Base-by-base conservation (phyloP, 129 eudicot genomes). In the Lactuca saligna region DNA sequence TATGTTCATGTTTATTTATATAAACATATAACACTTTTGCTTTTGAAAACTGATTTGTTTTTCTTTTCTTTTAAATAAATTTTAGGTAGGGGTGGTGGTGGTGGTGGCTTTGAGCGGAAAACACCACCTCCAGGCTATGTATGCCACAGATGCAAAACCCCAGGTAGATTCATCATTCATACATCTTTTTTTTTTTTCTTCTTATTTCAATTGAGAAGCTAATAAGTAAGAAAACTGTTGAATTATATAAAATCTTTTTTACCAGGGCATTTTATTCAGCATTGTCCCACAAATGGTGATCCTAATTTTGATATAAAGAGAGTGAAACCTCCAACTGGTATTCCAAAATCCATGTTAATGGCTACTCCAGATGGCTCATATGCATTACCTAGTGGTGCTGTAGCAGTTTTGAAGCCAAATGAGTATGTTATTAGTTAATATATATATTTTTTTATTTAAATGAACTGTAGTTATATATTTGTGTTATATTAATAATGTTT, bases 221-320 rank as follows among this genome's bases (percentile, higher is more conserved):
- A n/a, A n/a, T n/a, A 48, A 32, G 37, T 53, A 65, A 39, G 41
- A 61, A 5, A 20, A 29, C 17, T 25, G 29, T 12, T 56, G 17
- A 63, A 42, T 5, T 35, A n/a, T n/a, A n/a, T 41, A 12, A 44
- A 37, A 33, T 34, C 3, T 33, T 56, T 12, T 56, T 65, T 66
- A 15, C 8, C 77, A 92, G 99, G 99, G 17, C 99, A 94, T 83
- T 94, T 87, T 68, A 93, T 94, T 78, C 95, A 94, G 85, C 95
- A 94, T 73, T 94, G 99, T 57, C 99, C 97, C 17, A 94, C 99
- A 17, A 94, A 94, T 80, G 99, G 99, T 34, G 99, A 94, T 75
- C 97, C 93, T 7, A 82, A 77, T 78, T 94, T 61, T 76, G 99
- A 94, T 72, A 73, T 94, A 54, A 89, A 70, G 71, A 94, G 82